These are phyloP conservation scores for Sclerotinia spermophila DNA, from an alignment of 2,329 filamentous ascomycete genomes.

Conservation along the genomic window DNA sequence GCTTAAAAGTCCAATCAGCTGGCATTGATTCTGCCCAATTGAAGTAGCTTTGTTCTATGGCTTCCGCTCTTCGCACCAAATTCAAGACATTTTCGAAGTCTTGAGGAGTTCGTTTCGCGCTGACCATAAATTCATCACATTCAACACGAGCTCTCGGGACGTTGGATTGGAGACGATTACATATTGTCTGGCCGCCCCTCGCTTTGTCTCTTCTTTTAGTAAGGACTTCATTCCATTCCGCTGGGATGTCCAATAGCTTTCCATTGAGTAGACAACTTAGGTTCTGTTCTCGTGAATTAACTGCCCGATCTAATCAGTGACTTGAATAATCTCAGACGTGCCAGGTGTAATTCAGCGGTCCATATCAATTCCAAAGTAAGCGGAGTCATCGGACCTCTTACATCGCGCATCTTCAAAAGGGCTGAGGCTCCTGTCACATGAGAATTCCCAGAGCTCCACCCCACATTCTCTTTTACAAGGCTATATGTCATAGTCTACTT, in stretches of 20 bases:
- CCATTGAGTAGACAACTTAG: conserved; percentile 14
- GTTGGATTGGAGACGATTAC: conserved; percentile 13
- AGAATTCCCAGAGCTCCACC: conserved; percentile 18
- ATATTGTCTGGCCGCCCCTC: background rate
- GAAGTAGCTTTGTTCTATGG: conserved; percentile 48
- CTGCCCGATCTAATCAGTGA: background rate
- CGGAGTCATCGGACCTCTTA: conserved; percentile 8
- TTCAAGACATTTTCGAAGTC: conserved; percentile 40
- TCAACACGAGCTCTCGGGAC: conserved; percentile 11
- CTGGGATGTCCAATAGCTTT: conserved; percentile 2
- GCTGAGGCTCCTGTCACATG: conserved; percentile 8
- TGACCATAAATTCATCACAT: conserved; percentile 13
- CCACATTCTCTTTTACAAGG: conserved; percentile 8
- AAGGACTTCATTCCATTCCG: conserved; percentile 3
- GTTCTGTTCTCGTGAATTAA: background rate
- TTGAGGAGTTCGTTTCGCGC: conserved; percentile 5
- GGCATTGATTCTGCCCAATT: conserved; percentile 50
- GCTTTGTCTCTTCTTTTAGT: no score
- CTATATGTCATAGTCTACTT: conserved; percentile 10
- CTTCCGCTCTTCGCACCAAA: conserved; percentile 48
- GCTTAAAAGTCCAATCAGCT: conserved; percentile 47
- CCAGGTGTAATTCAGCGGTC: conserved; percentile 7
- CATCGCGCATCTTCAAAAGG: conserved; percentile 14
- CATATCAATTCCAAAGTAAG: conserved; percentile 14
- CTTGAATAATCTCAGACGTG: background rate